Conservation (phyloP, 1,139 yeast genomes). For the Hyphopichia wangnamkhiaoensis region DNA sequence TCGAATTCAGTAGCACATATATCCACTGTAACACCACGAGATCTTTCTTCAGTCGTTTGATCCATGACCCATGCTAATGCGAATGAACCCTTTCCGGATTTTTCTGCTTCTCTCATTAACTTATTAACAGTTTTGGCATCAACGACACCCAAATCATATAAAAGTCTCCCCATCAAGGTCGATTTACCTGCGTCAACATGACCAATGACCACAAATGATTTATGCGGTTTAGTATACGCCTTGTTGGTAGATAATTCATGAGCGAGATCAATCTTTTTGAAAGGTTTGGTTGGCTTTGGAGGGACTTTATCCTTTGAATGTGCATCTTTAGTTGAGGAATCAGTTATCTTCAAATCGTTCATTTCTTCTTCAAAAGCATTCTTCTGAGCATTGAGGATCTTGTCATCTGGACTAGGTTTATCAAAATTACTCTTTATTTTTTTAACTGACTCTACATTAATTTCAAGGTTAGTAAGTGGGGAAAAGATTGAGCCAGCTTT, state of each 20-base stretch:
- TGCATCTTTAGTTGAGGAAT: slow-evolving; percentile 16
- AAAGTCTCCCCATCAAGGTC: slow-evolving; percentile 85
- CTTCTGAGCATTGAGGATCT: slow-evolving; percentile 61
- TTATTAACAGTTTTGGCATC: slow-evolving; percentile 77
- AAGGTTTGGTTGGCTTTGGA: slow-evolving; percentile 39
- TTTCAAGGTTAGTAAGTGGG: slow-evolving; percentile 47
- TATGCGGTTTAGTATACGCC: slow-evolving; percentile 55
- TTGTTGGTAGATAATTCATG: slow-evolving; percentile 37
- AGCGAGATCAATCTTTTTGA: slow-evolving; percentile 38
- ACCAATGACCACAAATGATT: slow-evolving; percentile 85
- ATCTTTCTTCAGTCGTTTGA: slow-evolving; percentile 88
- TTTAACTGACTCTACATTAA: slow-evolving; percentile 44
- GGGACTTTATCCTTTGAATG: slow-evolving; percentile 17
- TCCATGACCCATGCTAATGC: slow-evolving; percentile 98
- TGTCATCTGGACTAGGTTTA: slow-evolving; percentile 84
- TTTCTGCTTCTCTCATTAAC: slow-evolving; percentile 76
- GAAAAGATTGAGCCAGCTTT: slow-evolving; percentile 22
- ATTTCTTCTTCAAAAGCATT: slow-evolving; percentile 48
- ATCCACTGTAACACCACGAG: slow-evolving; percentile 91
- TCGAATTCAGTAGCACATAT: slow-evolving; percentile 84
- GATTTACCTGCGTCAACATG: slow-evolving; percentile 99
- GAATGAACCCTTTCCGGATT: slow-evolving; percentile 86
- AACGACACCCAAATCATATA: slow-evolving; percentile 80
- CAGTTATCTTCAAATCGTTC: slow-evolving; percentile 26
- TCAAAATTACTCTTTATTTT: slow-evolving; percentile 58